Evolutionary conservation across 1,139 yeast genomes (phyloP), one percentile per base, ranked within the genome.

Genomic region (Taphrina betulina): DNA sequence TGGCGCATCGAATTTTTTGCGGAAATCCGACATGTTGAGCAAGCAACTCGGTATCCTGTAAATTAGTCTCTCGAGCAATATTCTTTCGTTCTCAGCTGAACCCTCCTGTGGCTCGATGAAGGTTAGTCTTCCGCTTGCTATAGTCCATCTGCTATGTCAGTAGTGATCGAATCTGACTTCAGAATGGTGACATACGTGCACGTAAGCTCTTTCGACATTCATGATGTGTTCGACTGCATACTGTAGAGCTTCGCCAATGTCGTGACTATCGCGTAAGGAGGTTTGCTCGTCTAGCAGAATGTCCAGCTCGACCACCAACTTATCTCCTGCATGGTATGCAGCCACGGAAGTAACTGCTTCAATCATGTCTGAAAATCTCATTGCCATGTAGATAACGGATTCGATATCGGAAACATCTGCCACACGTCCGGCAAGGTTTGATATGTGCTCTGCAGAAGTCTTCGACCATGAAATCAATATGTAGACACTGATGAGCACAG

Each of bases 321-420:
- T 75, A 68, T 85, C 95, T 1, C 95, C 95, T 22, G 83, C 85
- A 64, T 85, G 90, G 65, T 85, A 85, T 14, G 83, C 85, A 62
- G 81, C 81, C 61, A 83, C 75, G 5, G 83, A 79, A 12, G 87
- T 84, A 55, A 85, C 79, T 58, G 77, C 80, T 57, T 77, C 71
- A 61, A 85, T 82, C 31, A 81, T 77, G 60, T 80, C 85, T 0
- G 92, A 84, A 68, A 84, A 85, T 56, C 94, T 72, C 63, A 76
- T 72, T 48, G 87, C 82, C 63, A 85, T 69, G 64, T 85, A 85
- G 24, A 85, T 69, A 1, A 85, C 76, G 54, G 81, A 81, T 66
- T 82, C 83, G 57, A 82, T 78, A 63, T 84, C 88, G 28, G 53
- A 45, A 37, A 37, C 35, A 43, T 76, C 75, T 0, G 90, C 92